Conservation (phyloP, 169 alveolate genomes). For the Cyclospora cayetanensis region DNA sequence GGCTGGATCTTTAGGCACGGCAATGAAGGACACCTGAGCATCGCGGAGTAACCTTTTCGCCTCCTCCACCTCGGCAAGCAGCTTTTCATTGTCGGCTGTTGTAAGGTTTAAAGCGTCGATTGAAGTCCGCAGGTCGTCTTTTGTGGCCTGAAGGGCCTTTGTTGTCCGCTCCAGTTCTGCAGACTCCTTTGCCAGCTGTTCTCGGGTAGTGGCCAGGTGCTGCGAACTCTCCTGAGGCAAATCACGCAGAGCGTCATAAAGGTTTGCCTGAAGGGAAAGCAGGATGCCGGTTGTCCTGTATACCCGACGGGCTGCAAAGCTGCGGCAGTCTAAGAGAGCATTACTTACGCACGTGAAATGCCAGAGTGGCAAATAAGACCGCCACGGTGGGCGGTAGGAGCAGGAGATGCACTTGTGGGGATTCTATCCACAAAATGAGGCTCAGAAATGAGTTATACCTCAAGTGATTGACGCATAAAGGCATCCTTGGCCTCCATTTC, state of each 20-base stretch:
- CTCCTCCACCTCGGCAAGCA: neutral
- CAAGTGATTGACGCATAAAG: neutral
- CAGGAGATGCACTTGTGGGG: too few relatives aligned
- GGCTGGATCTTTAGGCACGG: neutral
- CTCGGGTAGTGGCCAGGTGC: constrained; percentile 42
- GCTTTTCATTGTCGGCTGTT: constrained; percentile 20
- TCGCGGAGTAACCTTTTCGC: constrained; percentile 25
- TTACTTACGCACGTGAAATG: too few relatives aligned
- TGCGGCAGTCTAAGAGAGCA: too few relatives aligned
- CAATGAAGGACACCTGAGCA: constrained; percentile 24
- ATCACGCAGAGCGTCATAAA: too few relatives aligned
- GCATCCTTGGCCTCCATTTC: constrained; percentile 49
- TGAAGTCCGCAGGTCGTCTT: constrained; percentile 24
- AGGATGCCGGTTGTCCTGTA: too few relatives aligned
- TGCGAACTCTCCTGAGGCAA: constrained; percentile 9
- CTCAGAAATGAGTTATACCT: too few relatives aligned
- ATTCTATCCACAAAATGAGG: too few relatives aligned
- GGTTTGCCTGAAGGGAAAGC: too few relatives aligned
- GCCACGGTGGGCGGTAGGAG: too few relatives aligned
- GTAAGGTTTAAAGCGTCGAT: neutral
- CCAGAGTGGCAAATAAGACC: too few relatives aligned
- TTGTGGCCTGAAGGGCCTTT: neutral
- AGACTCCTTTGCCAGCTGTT: neutral
- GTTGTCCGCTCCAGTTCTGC: constrained; percentile 46
- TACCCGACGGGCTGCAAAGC: too few relatives aligned